phyloP scores from a whole-genome alignment of 1,284 basidiomycete species.

The Apiotrichum mycotoxinovorans region DNA sequence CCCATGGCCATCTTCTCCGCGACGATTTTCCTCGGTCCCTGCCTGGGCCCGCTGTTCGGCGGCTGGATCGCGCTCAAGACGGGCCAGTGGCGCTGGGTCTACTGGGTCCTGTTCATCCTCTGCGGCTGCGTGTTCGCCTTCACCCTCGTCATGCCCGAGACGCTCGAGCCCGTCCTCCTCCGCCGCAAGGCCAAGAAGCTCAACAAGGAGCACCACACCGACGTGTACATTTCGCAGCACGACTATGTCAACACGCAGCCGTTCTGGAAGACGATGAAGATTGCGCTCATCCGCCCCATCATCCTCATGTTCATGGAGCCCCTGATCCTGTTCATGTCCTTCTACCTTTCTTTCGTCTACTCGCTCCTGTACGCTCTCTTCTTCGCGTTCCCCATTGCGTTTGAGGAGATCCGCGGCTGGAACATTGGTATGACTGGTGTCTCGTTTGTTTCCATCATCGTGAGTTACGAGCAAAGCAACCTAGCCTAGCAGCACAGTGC shows the following conservation, averaged over 20 bases:
- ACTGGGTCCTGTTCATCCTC: conserved; percentile 51
- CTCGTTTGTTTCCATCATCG: conserved; percentile 44
- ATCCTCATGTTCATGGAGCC: conserved; percentile 49
- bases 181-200: conserved; percentile 42
- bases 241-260: conserved; percentile 32
- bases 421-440: conserved; percentile 44
- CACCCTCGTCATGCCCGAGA: conserved; percentile 48
- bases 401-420: conserved; percentile 47
- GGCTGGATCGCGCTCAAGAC: conserved; percentile 45
- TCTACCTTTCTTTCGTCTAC: conserved; percentile 54
- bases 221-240: conserved; percentile 42
- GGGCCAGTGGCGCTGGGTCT: conserved; percentile 51
- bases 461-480: too few species aligned
- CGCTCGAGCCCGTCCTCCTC: conserved; percentile 47
- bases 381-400: conserved; percentile 48
- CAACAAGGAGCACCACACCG: conserved; percentile 46
- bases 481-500: too few species aligned
- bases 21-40: conserved; percentile 48
- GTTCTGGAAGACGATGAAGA: conserved; percentile 40
- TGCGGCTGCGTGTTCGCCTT: conserved; percentile 36
- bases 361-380: conserved; percentile 44
- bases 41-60: conserved; percentile 48
- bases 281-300: conserved; percentile 48
- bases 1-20: conserved; percentile 52
- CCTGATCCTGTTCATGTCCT: conserved; percentile 51